These are phyloP conservation scores for Penicillium longicatenatum DNA, from an alignment of 495 filamentous ascomycete species.

Conservation along the genomic window DNA sequence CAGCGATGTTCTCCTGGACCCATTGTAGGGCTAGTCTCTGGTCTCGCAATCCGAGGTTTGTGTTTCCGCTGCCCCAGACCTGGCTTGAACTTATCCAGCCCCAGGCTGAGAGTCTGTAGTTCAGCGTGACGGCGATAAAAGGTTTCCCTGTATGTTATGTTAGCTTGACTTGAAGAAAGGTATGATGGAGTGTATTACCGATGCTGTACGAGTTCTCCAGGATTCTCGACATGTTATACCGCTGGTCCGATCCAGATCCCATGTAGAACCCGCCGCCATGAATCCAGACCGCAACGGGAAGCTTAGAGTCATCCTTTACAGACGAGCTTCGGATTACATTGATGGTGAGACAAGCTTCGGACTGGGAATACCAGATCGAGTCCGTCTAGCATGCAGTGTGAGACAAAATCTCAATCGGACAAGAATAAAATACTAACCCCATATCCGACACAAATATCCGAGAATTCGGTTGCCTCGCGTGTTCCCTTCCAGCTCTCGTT, in stretches of 20 bases:
- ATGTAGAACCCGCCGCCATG: conserved; percentile 59
- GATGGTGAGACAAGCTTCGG: conserved; percentile 58
- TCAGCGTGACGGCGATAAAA: conserved; percentile 61
- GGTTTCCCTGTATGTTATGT: conserved; percentile 40
- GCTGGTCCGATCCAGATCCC: conserved; percentile 49
- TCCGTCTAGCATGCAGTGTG: conserved; percentile 32
- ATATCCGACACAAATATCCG: conserved; percentile 53
- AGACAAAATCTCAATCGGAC: conserved; percentile 6
- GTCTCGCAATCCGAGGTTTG: conserved; percentile 60
- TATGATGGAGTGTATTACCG: conserved; percentile 22
- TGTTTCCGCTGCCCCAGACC: conserved; percentile 41
- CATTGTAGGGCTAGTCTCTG: conserved; percentile 64
- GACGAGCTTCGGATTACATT: conserved; percentile 54
- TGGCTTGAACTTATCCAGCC: conserved; percentile 50
- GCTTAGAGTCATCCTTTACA: conserved; percentile 29
- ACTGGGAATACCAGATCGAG: conserved; percentile 45
- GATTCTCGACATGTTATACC: conserved; percentile 57
- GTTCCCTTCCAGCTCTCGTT: conserved; percentile 42
- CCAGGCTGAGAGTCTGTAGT: conserved; percentile 59
- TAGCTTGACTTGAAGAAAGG: background rate
- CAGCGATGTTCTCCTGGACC: conserved; percentile 58
- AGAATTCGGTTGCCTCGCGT: conserved; percentile 50
- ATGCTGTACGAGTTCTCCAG: conserved; percentile 53
- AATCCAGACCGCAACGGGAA: conserved; percentile 59
- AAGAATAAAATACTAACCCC: conserved; percentile 25